Percentiles rank a stretch among this genome's conserved stretches.
These are phyloP conservation scores for Termitomyces sp. DNA, from an alignment of 768 basidiomycete species.

Conservation along the genomic window DNA sequence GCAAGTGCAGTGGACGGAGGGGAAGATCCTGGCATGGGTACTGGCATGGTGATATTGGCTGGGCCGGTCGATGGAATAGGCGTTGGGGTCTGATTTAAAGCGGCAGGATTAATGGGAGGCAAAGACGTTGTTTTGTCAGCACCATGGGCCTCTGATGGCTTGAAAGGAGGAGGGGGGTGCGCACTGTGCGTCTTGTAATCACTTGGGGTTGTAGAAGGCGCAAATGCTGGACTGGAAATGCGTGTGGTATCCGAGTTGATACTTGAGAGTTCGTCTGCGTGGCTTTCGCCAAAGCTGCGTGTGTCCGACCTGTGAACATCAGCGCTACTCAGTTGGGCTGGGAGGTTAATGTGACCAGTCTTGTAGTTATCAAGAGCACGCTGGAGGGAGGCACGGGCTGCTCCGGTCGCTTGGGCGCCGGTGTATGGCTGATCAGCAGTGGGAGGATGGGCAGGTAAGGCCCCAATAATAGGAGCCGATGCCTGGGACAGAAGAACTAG, in stretches of 20 bases:
- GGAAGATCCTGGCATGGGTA: constrained; percentile 25
- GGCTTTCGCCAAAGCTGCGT: constrained; percentile 80
- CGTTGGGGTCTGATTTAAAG: constrained; percentile 14
- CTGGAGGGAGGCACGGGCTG: constrained; percentile 70
- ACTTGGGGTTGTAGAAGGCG: constrained; percentile 40
- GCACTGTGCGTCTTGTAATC: constrained; percentile 13
- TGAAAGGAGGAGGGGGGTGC: constrained; percentile 11
- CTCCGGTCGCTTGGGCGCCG: constrained; percentile 58
- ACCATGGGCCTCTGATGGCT: constrained; percentile 7
- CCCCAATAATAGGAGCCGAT: constrained; percentile 53
- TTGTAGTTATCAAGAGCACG: constrained; percentile 74
- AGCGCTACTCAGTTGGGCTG: constrained; percentile 35
- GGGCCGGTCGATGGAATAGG: constrained; percentile 19
- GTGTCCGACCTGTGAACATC: constrained; percentile 70
- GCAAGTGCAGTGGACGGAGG: constrained; percentile 19
- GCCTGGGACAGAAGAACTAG: constrained; percentile 70
- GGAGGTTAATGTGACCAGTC: constrained; percentile 56
- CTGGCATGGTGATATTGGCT: constrained; percentile 20
- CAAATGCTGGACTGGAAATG: constrained; percentile 19
- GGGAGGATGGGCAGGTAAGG: constrained; percentile 66
- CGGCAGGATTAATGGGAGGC: constrained; percentile 20
- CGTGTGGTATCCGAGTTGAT: constrained; percentile 32
- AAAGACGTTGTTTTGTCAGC: constrained; percentile 16
- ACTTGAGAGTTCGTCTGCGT: constrained; percentile 64
- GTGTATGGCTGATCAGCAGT: constrained; percentile 47